phyloP scores from a whole-genome alignment of 1,284 basidiomycete species.

The Ustilago trichophora region DNA sequence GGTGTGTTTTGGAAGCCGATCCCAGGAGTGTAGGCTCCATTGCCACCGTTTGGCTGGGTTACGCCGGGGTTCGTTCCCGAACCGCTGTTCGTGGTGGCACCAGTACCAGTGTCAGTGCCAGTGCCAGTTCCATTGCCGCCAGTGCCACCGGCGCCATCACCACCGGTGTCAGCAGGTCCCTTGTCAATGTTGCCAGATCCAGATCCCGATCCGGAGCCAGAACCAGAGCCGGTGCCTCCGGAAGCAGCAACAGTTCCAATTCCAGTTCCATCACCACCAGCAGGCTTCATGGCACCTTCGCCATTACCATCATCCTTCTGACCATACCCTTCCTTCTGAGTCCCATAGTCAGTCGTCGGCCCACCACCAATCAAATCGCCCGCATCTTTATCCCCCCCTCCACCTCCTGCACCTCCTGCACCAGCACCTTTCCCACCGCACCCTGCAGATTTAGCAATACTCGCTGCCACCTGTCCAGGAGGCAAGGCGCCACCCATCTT shows the following conservation, averaged over 20 bases:
- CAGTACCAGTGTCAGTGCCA: conserved; percentile 1
- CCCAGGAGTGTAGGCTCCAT: conserved; percentile 8
- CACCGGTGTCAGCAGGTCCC: too few relatives aligned
- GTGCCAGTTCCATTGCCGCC: too few relatives aligned
- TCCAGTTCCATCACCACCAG: neutral
- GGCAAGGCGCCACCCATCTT: conserved; percentile 10
- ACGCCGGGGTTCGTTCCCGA: too few relatives aligned
- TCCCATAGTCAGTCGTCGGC: neutral
- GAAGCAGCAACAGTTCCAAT: neutral
- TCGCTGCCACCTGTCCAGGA: conserved; percentile 14
- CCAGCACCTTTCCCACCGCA: neutral
- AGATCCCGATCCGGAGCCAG: too few relatives aligned
- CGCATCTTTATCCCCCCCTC: too few relatives aligned
- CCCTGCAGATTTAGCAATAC: conserved; percentile 7
- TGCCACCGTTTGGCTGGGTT: too few relatives aligned
- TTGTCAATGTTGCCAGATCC: too few relatives aligned
- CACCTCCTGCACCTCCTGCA: conserved; percentile 1
- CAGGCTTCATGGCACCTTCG: neutral
- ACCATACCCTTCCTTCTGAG: conserved; percentile 9
- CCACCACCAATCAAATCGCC: neutral
- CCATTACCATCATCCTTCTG: neutral
- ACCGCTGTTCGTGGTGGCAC: too few relatives aligned
- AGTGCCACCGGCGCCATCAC: too few relatives aligned
- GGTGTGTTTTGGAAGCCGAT: too few relatives aligned
- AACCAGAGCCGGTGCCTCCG: too few relatives aligned